A percentile compares a stretch with the other conserved stretches of the same genome.
Evolutionary conservation across 495 filamentous ascomycete genomes (phyloP).

Genomic region (Glutinoglossum americanum): DNA sequence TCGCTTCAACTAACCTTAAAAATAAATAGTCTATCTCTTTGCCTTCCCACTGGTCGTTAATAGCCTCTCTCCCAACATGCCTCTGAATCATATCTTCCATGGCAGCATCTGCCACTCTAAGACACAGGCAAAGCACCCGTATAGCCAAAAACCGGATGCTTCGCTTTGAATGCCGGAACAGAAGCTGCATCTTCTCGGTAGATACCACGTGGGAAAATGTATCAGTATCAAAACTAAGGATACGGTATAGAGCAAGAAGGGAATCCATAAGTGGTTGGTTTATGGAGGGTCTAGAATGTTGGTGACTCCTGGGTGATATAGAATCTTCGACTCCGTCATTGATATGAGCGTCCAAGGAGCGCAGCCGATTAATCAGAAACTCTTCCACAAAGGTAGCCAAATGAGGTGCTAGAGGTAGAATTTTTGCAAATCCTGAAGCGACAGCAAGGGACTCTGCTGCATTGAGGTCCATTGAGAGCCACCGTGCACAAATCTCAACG

Average conservation of each 20-base stretch:
- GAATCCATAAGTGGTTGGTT: constrained; percentile 6
- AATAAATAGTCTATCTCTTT: constrained; percentile 63
- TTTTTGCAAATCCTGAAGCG: constrained; percentile 50
- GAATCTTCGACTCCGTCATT: background rate
- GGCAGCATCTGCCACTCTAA: constrained; percentile 61
- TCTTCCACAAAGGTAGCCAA: constrained; percentile 24
- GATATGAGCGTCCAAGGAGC: background rate
- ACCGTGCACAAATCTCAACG: constrained; percentile 60
- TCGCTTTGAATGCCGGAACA: constrained; percentile 38
- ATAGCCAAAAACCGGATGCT: constrained; percentile 61
- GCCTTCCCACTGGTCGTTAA: constrained; percentile 56
- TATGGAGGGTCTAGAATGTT: background rate
- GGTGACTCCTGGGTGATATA: background rate
- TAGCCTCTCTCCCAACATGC: constrained; percentile 36
- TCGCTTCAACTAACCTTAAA: constrained; percentile 18
- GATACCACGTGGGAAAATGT: constrained; percentile 38
- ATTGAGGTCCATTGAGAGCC: constrained; percentile 28
- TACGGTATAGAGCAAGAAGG: constrained; percentile 54
- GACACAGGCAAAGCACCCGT: constrained; percentile 53
- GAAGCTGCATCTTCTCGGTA: constrained; percentile 40
- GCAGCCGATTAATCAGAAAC: background rate
- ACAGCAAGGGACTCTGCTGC: constrained; percentile 21
- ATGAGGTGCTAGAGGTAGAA: constrained; percentile 59
- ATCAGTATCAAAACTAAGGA: constrained; percentile 50
- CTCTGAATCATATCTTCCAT: constrained; percentile 43